Percentiles rank a stretch among this genome's conserved stretches.
These are phyloP conservation scores for Ochromonas danica DNA, from an alignment of 108 stramenopile species.

Conservation along the genomic window DNA sequence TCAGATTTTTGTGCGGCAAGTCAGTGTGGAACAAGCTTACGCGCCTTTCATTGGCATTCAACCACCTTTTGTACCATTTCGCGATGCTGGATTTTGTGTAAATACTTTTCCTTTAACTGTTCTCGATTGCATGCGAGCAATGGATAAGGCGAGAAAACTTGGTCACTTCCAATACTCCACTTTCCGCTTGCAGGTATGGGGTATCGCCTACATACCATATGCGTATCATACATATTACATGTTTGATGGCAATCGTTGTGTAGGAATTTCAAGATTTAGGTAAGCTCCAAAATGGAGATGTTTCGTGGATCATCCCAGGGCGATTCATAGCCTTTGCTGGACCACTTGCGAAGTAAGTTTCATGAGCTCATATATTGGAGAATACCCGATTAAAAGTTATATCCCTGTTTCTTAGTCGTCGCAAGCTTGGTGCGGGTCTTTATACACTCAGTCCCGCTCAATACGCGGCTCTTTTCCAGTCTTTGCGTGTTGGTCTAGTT, in stretches of 20 bases:
- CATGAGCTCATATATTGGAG: not conserved
- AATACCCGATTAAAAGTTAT: not conserved
- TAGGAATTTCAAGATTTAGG: constrained; percentile 27
- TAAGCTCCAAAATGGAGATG: constrained; percentile 39
- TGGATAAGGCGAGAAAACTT: not conserved
- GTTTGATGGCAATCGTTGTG: too few species aligned
- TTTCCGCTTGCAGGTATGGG: too few species aligned
- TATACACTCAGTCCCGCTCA: constrained; percentile 24
- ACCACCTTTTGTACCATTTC: constrained; percentile 34
- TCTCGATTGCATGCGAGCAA: constrained; percentile 38
- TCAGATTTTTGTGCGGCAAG: not conserved
- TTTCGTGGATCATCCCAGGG: constrained; percentile 43
- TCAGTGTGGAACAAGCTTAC: constrained; percentile 11
- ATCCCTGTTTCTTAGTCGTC: not conserved
- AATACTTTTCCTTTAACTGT: constrained; percentile 37
- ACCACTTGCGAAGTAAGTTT: constrained; percentile 4
- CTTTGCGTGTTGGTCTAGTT: not conserved
- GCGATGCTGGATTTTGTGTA: constrained; percentile 48
- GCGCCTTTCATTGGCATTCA: constrained; percentile 34
- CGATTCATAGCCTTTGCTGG: constrained; percentile 40
- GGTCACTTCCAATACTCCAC: not conserved
- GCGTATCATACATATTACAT: too few species aligned
- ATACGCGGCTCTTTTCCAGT: constrained; percentile 38
- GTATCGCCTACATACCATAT: too few species aligned
- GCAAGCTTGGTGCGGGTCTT: constrained; percentile 11